These are phyloP conservation scores for Prunus kanzakura DNA, from an alignment of 306 rosid species.

Conservation along the genomic window DNA sequence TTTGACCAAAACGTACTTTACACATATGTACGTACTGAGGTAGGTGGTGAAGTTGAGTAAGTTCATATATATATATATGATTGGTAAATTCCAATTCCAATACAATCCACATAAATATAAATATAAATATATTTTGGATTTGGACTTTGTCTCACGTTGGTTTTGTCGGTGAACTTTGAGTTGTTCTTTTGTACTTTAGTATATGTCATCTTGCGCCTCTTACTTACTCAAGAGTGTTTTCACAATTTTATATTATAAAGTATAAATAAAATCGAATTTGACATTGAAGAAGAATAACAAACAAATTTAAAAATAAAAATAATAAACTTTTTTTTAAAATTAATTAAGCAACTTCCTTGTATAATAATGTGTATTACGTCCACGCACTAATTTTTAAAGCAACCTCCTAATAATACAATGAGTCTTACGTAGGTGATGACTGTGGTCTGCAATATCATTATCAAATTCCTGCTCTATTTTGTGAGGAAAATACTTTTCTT, in stretches of 20 bases:
- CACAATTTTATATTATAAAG: too few species aligned
- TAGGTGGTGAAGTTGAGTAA: not conserved
- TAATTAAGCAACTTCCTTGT: not conserved
- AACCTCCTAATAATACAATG: not conserved
- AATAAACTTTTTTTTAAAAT: not conserved
- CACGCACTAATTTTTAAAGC: not conserved
- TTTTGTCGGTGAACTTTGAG: not conserved
- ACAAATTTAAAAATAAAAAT: too few species aligned
- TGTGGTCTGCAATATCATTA: not conserved
- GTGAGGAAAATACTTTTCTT: too few species aligned
- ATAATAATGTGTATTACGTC: not conserved
- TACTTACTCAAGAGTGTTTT: too few species aligned
- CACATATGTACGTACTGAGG: not conserved
- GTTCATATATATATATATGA: not conserved
- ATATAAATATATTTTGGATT: not conserved
- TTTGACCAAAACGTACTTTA: not conserved
- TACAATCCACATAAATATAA: not conserved
- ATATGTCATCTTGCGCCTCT: too few species aligned
- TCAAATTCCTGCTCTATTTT: not conserved
- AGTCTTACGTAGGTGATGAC: not conserved
- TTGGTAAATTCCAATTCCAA: not conserved
- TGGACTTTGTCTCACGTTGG: not conserved
- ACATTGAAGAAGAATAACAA: not conserved
- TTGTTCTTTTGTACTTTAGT: too few species aligned
- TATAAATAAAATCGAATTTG: not conserved